A percentile compares a stretch with the other conserved stretches of the same genome.
These are phyloP conservation scores for Boletus reticulatus DNA, from an alignment of 768 basidiomycete genomes.

Conservation along the genomic window DNA sequence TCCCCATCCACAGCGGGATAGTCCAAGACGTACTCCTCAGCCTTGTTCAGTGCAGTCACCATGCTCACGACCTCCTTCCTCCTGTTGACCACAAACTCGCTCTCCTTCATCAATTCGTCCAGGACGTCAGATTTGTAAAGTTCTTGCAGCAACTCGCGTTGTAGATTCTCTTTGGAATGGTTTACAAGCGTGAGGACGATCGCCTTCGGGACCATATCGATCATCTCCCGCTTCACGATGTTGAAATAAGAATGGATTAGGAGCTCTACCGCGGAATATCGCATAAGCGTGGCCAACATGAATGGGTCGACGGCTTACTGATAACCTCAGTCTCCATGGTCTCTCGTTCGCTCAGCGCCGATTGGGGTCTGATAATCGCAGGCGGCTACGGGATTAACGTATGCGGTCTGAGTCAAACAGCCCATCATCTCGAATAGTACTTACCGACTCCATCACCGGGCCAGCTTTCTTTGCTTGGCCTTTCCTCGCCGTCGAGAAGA, in stretches of 20 bases:
- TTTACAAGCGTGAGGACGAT: constrained; percentile 89
- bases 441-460: constrained; percentile 56
- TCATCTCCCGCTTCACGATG: constrained; percentile 99
- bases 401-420: constrained; percentile 10
- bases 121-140: constrained; percentile 97
- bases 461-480: constrained; percentile 63
- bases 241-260: constrained; percentile 97
- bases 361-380: constrained; percentile 82
- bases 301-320: constrained; percentile 58
- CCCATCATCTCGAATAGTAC: constrained; percentile 13
- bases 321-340: constrained; percentile 99
- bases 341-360: constrained; percentile 90
- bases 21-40: constrained; percentile 85
- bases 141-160: constrained; percentile 91
- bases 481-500: constrained; percentile 75
- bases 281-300: neutral
- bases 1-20: neutral
- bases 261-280: constrained; percentile 55
- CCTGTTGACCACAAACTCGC: constrained; percentile 82
- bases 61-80: constrained; percentile 94
- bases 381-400: constrained; percentile 57
- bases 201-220: constrained; percentile 98
- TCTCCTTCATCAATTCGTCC: constrained; percentile 93
- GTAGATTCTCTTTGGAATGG: constrained; percentile 91
- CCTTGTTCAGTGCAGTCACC: constrained; percentile 94